Evolutionary conservation across 345 rosid genomes (phyloP).

Genomic region (Syzygium grande): DNA sequence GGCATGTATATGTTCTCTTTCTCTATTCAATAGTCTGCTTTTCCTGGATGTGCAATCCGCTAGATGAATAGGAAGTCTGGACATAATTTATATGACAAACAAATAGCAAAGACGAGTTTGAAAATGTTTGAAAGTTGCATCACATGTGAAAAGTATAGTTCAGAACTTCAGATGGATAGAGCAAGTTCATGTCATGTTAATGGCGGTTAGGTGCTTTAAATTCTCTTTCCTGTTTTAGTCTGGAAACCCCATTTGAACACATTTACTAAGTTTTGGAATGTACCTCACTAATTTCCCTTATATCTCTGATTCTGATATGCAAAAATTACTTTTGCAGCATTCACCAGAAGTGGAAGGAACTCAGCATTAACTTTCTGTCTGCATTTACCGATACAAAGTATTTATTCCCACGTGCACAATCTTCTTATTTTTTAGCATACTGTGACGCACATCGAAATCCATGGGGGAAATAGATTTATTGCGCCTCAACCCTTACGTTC

Average conservation of each 20-base stretch:
- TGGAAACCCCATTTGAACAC: no score
- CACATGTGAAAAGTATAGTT: background rate
- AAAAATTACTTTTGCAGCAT: background rate
- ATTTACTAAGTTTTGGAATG: no score
- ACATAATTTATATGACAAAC: no score
- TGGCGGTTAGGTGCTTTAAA: background rate
- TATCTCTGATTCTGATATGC: background rate
- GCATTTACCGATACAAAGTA: background rate
- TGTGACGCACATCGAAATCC: background rate
- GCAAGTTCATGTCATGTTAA: background rate
- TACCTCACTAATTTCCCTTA: background rate
- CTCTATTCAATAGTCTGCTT: background rate
- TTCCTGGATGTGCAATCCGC: no score
- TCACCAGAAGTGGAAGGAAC: background rate
- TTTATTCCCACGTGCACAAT: background rate
- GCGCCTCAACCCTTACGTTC: background rate
- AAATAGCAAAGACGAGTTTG: background rate
- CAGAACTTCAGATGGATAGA: background rate
- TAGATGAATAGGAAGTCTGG: background rate
- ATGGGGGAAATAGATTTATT: background rate
- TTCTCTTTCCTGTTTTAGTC: no score
- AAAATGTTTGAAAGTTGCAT: no score
- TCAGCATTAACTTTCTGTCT: background rate
- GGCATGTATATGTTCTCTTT: background rate
- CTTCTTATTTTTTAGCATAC: background rate